Evolutionary conservation across 768 basidiomycete genomes (phyloP), one percentile per base, ranked within the genome.

Genomic region (Mycena leptocephala): DNA sequence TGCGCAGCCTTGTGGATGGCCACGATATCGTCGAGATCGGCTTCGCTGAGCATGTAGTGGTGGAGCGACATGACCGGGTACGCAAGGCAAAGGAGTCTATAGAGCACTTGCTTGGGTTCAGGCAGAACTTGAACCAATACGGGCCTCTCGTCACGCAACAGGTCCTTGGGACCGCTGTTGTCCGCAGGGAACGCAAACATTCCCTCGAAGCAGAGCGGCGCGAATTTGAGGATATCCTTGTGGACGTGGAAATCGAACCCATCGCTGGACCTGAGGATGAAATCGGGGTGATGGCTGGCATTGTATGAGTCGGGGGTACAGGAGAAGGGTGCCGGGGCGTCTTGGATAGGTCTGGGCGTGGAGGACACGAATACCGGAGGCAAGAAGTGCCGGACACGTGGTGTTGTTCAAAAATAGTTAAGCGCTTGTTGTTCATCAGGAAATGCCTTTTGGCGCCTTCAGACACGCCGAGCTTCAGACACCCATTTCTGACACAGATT

Each of bases 211-310:
- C 7, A 48, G 13, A 24, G 28, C 22, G 66, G 55, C n/a, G 51
- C 51, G 22, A 68, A 68, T 53, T 55, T 53, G 41, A 68, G 66
- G n/a, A 68, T 68, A 24, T 68, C 66, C 46, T 55, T 55, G 66
- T 68, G 66, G n/a, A 68, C 51, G 48, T 68, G 51, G 66, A 68
- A 55, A 35, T 68, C 66, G 66, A 68, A 55, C 11, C 20, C 48
- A 68, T 68, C 66, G 48, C 66, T 32, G 13, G 66, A 68, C n/a
- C 66, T 30, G 46, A 68, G 51, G 30, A 68, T 68, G 66, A 68
- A 32, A 24, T 68, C 66, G 51, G 66, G 14, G 33, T 28, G 32
- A 10, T 35, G 46, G 20, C 35, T 24, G 3, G 32, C 22, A n/a
- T 16, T 37, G 33, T 61, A 20, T n/a, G 59, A n/a, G 59, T 61